phyloP scores from a whole-genome alignment of 2,329 filamentous ascomycete genomes.

The Ambrosiella cleistominuta region DNA sequence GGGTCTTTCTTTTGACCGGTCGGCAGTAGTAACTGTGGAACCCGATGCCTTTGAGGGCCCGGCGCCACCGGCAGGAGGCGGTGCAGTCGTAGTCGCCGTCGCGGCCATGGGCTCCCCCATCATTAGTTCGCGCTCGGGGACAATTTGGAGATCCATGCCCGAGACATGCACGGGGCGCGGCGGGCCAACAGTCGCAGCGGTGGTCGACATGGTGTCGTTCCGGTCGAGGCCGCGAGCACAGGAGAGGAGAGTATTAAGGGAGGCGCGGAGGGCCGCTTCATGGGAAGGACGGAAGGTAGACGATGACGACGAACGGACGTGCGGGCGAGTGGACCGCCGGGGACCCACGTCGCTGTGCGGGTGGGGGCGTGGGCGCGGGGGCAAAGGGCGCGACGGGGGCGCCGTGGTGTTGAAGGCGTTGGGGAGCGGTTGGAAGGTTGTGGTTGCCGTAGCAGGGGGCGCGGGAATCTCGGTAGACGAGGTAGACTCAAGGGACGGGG shows the following conservation, averaged over 20 bases:
- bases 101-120: neutral
- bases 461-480: constrained; percentile 51
- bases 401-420: constrained; percentile 52
- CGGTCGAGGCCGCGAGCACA: constrained; percentile 62
- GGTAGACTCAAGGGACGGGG: constrained; percentile 20
- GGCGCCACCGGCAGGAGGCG: too few relatives aligned
- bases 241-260: constrained; percentile 87
- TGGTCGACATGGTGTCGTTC: constrained; percentile 16
- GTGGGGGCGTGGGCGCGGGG: constrained; percentile 27
- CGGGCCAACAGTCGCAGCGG: neutral
- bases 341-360: constrained; percentile 31
- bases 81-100: neutral
- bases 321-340: constrained; percentile 33
- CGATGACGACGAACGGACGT: constrained; percentile 17
- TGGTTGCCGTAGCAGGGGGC: constrained; percentile 51
- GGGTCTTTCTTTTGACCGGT: too few relatives aligned
- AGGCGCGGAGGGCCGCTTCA: constrained; percentile 80
- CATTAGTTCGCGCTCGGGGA: constrained; percentile 43
- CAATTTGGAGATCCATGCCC: constrained; percentile 36
- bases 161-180: constrained; percentile 18
- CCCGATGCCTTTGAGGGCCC: too few relatives aligned
- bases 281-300: constrained; percentile 26
- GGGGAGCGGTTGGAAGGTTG: constrained; percentile 63
- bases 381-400: constrained; percentile 44
- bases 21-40: too few relatives aligned